Percentiles rank a stretch among this genome's conserved stretches.
Conservation (phyloP, 208 protist species). For the Cochliopodium minus region DNA sequence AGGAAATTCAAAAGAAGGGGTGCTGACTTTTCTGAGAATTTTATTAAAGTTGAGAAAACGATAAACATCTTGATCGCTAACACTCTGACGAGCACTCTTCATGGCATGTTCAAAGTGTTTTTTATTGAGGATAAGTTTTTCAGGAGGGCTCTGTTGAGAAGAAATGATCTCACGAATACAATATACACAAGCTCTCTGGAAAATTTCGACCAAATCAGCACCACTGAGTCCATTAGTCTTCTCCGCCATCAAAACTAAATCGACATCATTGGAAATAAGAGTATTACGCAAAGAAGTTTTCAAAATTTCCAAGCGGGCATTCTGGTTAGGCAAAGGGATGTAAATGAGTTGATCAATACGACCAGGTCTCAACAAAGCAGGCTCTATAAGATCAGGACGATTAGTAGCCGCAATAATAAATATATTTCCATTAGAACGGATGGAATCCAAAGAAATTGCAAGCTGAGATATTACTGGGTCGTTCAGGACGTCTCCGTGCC, state of each 20-base stretch:
- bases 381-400: conserved; percentile 98
- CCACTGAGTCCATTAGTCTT: conserved; percentile 94
- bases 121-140: conserved; percentile 56
- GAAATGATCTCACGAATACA: conserved; percentile 68
- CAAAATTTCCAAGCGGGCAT: background rate
- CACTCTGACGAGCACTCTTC: conserved; percentile 56
- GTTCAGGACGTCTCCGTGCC: conserved; percentile 75
- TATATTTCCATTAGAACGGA: conserved; percentile 95
- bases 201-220: conserved; percentile 91
- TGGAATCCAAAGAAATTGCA: conserved; percentile 99
- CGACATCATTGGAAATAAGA: conserved; percentile 82
- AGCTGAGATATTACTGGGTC: conserved; percentile 99
- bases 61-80: conserved; percentile 72
- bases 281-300: conserved; percentile 84
- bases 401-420: conserved; percentile 99
- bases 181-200: conserved; percentile 62
- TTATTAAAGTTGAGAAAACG: no score
- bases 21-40: no score
- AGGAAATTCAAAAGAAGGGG: no score
- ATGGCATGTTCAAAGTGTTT: conserved; percentile 75
- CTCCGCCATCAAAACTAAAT: conserved; percentile 81
- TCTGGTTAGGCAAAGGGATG: background rate
- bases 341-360: conserved; percentile 37
- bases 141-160: no score
- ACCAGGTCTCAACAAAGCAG: conserved; percentile 94